Conservation (phyloP, 2,329 filamentous ascomycete genomes). For the Atkinsonella texensis region DNA sequence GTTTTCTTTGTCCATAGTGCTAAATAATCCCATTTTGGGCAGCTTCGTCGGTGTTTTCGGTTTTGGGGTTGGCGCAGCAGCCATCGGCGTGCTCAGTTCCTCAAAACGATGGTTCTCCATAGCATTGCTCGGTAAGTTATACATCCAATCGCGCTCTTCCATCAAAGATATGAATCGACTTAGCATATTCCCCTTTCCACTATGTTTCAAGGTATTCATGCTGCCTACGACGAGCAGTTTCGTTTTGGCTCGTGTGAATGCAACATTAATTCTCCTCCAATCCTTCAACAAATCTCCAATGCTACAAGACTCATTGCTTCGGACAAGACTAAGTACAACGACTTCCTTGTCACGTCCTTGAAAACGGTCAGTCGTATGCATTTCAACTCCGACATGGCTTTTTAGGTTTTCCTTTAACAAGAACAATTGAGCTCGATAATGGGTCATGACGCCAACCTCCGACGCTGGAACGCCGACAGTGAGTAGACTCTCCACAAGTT, state of each 20-base stretch:
- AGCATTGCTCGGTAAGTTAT: slow-evolving; percentile 55
- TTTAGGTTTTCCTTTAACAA: slow-evolving; percentile 65
- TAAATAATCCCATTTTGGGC: slow-evolving; percentile 9
- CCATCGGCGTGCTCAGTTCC: slow-evolving; percentile 36
- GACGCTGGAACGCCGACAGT: slow-evolving; percentile 58
- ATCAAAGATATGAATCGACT: slow-evolving; percentile 65
- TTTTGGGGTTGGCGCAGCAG: slow-evolving; percentile 9
- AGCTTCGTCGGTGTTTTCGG: slow-evolving; percentile 18
- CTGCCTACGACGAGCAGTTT: slow-evolving; percentile 87
- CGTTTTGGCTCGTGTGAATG: slow-evolving; percentile 82
- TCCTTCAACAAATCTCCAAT: slow-evolving; percentile 91
- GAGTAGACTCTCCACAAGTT: slow-evolving; percentile 71
- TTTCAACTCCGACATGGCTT: slow-evolving; percentile 56
- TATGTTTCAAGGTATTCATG: slow-evolving; percentile 62
- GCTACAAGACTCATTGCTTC: slow-evolving; percentile 67
- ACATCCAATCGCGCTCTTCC: slow-evolving; percentile 66
- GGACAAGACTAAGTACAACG: slow-evolving; percentile 74
- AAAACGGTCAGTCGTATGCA: slow-evolving; percentile 95
- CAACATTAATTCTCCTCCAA: slow-evolving; percentile 89
- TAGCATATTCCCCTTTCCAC: slow-evolving; percentile 64
- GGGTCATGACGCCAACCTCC: slow-evolving; percentile 90
- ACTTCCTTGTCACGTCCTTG: slow-evolving; percentile 95
- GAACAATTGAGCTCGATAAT: slow-evolving; percentile 86
- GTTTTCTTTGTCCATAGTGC: slow-evolving; percentile 31
- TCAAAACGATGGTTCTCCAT: slow-evolving; percentile 58